Base-by-base conservation (phyloP, 805 yeast genomes). In the Candida arabinofermentans region DNA sequence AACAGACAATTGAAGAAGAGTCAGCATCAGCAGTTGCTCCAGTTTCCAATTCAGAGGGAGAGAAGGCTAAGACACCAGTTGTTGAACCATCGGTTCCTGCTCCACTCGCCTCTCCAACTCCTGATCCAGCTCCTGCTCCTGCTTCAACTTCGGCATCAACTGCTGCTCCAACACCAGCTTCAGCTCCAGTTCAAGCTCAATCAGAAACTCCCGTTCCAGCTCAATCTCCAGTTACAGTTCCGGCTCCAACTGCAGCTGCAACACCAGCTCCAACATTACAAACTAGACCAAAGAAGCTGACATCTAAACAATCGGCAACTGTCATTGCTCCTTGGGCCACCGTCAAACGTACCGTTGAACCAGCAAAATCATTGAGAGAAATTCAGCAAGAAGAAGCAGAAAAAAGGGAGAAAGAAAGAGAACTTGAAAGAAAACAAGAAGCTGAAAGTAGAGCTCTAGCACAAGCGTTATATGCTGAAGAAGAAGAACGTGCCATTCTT, bases 371-470 rank as follows among this genome's bases (percentile, higher is more conserved):
- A 1, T 66, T 81, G 45, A 79, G 77, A 16, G 83, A 81, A 44
- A 79, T 81, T 44, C 85, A 78, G 55, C 70, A 65, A 43, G 86
- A 80, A 61, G 83, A 79, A 58, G 50, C 58, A 9, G 49, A 47
- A 10, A 52, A 46, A 30, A 49, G 43, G 21, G 40, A 43, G 27
- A 39, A 24, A 29, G 55, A 45, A 37, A 21, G 38, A 18, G 49
- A 54, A 16, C 26, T 42, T 27, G 47, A 47, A 38, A 41, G 46
- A 38, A 51, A 47, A 27, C 34, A 47, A 33, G 55, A 49, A 34
- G 61, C 57, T 34, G 44, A 51, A 23, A 59, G 51, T 34, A 53
- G 53, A 37, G 24, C 41, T 8, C 27, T 49, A 19, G 62, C 63
- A 19, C 42, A 51, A 9, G 40, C 43, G 21, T 37, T 55, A 8